Conservation (phyloP, 2,329 filamentous ascomycete species). For the Colletotrichum euphorbiae region DNA sequence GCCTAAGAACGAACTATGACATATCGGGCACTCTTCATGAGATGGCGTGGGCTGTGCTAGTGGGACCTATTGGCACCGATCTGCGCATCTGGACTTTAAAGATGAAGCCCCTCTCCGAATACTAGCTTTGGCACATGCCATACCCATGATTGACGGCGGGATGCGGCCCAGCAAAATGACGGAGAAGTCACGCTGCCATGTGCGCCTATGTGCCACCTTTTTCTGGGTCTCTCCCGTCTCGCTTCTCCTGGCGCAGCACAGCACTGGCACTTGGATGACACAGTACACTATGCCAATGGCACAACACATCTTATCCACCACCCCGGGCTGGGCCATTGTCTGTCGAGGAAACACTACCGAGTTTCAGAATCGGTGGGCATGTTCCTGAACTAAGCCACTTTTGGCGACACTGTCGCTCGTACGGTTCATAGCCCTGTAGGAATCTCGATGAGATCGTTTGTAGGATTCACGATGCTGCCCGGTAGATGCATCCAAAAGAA, state of each 20-base stretch:
- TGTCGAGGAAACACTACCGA: slow-evolving; percentile 39
- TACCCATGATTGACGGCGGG: slow-evolving; percentile 6
- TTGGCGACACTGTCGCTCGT: neutral
- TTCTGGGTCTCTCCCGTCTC: slow-evolving; percentile 27
- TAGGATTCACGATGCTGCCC: neutral
- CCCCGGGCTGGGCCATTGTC: slow-evolving; percentile 31
- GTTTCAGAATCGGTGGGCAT: slow-evolving; percentile 39
- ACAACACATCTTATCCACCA: slow-evolving; percentile 12
- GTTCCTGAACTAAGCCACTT: slow-evolving; percentile 37
- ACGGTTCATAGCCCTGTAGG: slow-evolving; percentile 9
- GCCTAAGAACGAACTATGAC: slow-evolving; percentile 10
- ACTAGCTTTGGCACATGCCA: slow-evolving; percentile 7
- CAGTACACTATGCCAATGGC: neutral
- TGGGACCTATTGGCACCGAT: neutral
- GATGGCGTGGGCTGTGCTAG: slow-evolving; percentile 6
- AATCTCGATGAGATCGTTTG: slow-evolving; percentile 4
- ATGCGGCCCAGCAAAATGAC: slow-evolving; percentile 5
- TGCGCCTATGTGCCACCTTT: slow-evolving; percentile 27
- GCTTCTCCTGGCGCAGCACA: neutral
- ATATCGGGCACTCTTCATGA: slow-evolving; percentile 18
- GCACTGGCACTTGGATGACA: too few species aligned
- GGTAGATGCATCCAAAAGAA: neutral
- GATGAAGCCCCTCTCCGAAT: neutral
- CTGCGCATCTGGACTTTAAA: slow-evolving; percentile 15
- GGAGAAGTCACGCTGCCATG: slow-evolving; percentile 27